A percentile compares a stretch with the other conserved stretches of the same genome.
These are phyloP conservation scores for Tricholoma furcatifolium DNA, from an alignment of 768 basidiomycete genomes.

Conservation along the genomic window DNA sequence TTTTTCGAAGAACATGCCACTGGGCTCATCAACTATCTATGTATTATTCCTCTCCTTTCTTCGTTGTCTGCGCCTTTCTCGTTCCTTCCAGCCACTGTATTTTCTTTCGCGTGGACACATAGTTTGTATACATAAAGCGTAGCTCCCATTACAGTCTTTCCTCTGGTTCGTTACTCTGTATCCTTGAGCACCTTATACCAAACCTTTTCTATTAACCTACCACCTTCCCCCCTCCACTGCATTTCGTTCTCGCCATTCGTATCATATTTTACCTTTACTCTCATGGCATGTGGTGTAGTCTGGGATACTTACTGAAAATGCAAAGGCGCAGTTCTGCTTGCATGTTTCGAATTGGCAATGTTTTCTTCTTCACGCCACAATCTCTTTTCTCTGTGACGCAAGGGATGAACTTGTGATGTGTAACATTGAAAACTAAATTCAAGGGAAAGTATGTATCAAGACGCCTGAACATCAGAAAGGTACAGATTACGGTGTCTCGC, in stretches of 20 bases:
- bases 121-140: slow-evolving; percentile 6
- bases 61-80: background rate
- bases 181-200: slow-evolving; percentile 2
- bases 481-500: background rate
- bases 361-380: too few relatives aligned
- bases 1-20: background rate
- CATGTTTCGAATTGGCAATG: too few relatives aligned
- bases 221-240: background rate
- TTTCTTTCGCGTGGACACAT: background rate
- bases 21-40: background rate
- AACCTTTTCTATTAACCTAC: background rate
- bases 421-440: too few relatives aligned
- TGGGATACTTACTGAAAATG: background rate
- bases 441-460: too few relatives aligned
- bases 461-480: too few relatives aligned
- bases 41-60: background rate
- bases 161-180: slow-evolving; percentile 2
- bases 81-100: background rate
- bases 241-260: background rate
- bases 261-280: background rate
- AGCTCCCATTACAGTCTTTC: background rate
- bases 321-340: background rate
- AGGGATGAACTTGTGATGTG: too few relatives aligned
- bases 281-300: background rate
- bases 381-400: too few relatives aligned